phyloP scores from a whole-genome alignment of 2,329 filamentous ascomycete genomes.

The Elsinoe australis region DNA sequence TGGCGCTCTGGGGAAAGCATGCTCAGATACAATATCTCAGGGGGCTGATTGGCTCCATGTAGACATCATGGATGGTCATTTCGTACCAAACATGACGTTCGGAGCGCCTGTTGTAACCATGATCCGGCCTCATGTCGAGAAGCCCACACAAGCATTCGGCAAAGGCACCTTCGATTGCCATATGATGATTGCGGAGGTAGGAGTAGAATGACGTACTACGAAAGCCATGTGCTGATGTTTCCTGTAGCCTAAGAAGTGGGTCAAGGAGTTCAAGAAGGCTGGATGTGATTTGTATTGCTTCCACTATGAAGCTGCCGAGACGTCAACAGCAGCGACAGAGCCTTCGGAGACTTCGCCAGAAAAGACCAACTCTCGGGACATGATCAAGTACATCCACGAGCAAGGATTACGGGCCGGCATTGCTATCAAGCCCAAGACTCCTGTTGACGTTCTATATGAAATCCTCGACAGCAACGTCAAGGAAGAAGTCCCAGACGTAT shows the following conservation, averaged over 20 bases:
- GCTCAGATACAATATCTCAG: conserved; percentile 73
- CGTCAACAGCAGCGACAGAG: conserved; percentile 72
- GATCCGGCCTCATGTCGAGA: conserved; percentile 77
- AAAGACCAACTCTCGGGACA: conserved; percentile 72
- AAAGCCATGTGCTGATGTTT: not conserved
- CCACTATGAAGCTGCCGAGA: conserved; percentile 91
- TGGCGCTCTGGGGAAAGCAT: conserved; percentile 76
- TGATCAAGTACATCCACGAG: conserved; percentile 86
- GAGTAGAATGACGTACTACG: conserved; percentile 18
- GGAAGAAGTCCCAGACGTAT: conserved; percentile 79
- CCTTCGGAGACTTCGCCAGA: conserved; percentile 61
- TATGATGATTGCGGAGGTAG: conserved; percentile 98
- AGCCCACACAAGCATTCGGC: conserved; percentile 60
- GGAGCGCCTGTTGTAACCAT: conserved; percentile 91
- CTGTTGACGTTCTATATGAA: conserved; percentile 86
- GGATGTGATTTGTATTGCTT: conserved; percentile 99
- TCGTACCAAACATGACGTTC: conserved; percentile 97
- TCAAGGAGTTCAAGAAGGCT: conserved; percentile 85
- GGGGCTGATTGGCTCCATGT: conserved; percentile 92
- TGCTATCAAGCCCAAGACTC: conserved; percentile 87
- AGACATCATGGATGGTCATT: conserved; percentile 98
- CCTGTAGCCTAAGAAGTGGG: conserved; percentile 87
- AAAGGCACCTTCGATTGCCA: conserved; percentile 97
- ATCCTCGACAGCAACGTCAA: conserved; percentile 66
- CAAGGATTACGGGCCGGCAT: conserved; percentile 84